Percentiles rank a stretch among this genome's conserved stretches.
Evolutionary conservation across 2,329 filamentous ascomycete genomes (phyloP).

Genomic region (Ceratocystis cubensis): DNA sequence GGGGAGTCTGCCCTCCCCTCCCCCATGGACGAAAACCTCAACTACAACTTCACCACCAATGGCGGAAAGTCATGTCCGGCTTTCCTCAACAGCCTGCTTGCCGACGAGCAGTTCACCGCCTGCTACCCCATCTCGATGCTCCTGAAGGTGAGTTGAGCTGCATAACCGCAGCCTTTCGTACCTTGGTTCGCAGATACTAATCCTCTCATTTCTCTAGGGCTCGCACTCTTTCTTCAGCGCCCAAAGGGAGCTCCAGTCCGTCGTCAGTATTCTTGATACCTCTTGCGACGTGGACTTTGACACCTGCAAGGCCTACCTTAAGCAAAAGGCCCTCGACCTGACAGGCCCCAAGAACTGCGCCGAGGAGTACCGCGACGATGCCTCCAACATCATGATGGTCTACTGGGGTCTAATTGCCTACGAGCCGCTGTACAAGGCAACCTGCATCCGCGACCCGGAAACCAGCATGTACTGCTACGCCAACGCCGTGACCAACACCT

Average conservation of each 20-base stretch:
- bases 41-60: constrained; percentile 46
- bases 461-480: constrained; percentile 68
- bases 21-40: constrained; percentile 54
- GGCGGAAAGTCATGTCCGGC: constrained; percentile 44
- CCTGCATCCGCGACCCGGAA: constrained; percentile 58
- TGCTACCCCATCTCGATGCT: constrained; percentile 81
- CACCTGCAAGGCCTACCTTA: constrained; percentile 54
- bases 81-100: constrained; percentile 58
- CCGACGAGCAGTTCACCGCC: constrained; percentile 50
- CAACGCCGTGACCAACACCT: constrained; percentile 65
- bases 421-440: constrained; percentile 62
- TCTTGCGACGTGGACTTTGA: constrained; percentile 58
- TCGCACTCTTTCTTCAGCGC: constrained; percentile 76
- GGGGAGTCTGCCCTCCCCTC: constrained; percentile 40
- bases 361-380: constrained; percentile 52
- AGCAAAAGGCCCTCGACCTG: constrained; percentile 52
- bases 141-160: constrained; percentile 47
- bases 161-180: neutral
- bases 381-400: constrained; percentile 59
- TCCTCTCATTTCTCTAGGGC: constrained; percentile 38
- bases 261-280: constrained; percentile 66
- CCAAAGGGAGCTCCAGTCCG: constrained; percentile 54
- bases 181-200: constrained; percentile 22
- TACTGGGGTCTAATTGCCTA: constrained; percentile 69
- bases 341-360: constrained; percentile 53